phyloP scores from a whole-genome alignment of 1,284 basidiomycete genomes.

The Cronartium ribicola region DNA sequence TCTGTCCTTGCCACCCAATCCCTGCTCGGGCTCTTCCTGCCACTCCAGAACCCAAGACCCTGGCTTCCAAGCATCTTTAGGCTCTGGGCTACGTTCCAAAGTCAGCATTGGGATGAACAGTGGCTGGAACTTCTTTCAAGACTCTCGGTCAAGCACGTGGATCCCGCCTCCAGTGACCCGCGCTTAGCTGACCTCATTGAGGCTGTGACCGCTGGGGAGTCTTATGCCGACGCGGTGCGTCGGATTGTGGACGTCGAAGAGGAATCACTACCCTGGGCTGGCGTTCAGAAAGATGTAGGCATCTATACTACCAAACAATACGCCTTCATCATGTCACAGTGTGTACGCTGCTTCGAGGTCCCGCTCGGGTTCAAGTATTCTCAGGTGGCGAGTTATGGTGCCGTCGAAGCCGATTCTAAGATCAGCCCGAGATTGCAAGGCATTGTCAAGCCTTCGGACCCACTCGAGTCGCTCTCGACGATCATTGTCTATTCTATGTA shows the following conservation, averaged over 20 bases:
- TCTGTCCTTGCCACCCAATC: conserved; percentile 72
- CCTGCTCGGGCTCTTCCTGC: conserved; percentile 77
- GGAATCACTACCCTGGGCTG: conserved; percentile 45
- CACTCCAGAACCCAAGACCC: conserved; percentile 62
- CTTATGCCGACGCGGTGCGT: conserved; percentile 50
- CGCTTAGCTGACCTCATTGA: conserved; percentile 56
- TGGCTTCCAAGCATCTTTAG: conserved; percentile 72
- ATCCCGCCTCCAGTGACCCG: conserved; percentile 59
- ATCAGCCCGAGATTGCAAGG: conserved; percentile 64
- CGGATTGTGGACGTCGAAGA: conserved; percentile 50
- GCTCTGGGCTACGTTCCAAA: conserved; percentile 71
- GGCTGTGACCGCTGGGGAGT: conserved; percentile 9
- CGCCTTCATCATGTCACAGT: conserved; percentile 78
- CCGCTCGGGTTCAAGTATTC: conserved; percentile 48
- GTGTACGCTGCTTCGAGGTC: conserved; percentile 70
- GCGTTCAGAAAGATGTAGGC: conserved; percentile 67
- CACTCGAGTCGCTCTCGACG: conserved; percentile 72
- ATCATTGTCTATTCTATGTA: conserved; percentile 88
- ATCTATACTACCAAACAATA: conserved; percentile 86
- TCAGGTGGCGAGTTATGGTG: conserved; percentile 61
- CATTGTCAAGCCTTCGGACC: conserved; percentile 71
- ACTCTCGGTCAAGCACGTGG: conserved; percentile 70
- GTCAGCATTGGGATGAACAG: conserved; percentile 62
- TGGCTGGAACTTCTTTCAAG: conserved; percentile 74
- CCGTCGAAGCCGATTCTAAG: conserved; percentile 56